Evolutionary conservation across 306 rosid species (phyloP), one percentile per base, ranked within the genome.

Genomic region (Cucurbita maxima): DNA sequence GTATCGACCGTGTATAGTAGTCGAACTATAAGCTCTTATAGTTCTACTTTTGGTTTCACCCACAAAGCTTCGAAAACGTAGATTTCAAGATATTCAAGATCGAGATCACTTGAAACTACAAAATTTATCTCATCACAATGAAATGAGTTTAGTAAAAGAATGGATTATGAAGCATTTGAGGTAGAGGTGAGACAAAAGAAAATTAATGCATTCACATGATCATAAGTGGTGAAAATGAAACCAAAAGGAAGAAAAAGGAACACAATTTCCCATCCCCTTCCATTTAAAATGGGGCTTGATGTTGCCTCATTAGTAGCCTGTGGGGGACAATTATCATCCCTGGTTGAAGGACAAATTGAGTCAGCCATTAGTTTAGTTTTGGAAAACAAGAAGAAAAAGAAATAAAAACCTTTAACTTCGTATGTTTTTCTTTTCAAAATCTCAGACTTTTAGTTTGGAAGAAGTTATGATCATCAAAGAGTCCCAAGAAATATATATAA

Each of bases 221-320:
- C 3, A 62, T 62, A 18, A 38, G 25, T 38, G 14, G 12, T 38
- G 5, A 60, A 60, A 34, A 56, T 19, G 34, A 56, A 59, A 43
- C 3, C 11, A 43, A 34, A 18, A 36, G 38, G 3, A 8, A 7
- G 3, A 16, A 4, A 62, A n/a, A 16, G 5, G 8, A 37, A 61
- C 12, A 16, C 47, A 15, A 60, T 60, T 61, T 62, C 69, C 69
- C 69, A 62, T 38, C 40, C 25, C 25, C 30, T 62, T 62, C 69
- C 69, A 38, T 62, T 62, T 62, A 7, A 62, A 62, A 62, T 16
- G 30, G 25, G 64, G 34, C 41, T 38, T 62, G 14, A 3, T 62
- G 22, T 62, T 62, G 69, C 69, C 69, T 62, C 14, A 62, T 62
- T 62, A 62, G 69, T 62, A 38, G 69, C 25, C 50, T 62, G 25